These are phyloP conservation scores for Prunus salicina DNA, from an alignment of 306 rosid genomes.

Conservation along the genomic window DNA sequence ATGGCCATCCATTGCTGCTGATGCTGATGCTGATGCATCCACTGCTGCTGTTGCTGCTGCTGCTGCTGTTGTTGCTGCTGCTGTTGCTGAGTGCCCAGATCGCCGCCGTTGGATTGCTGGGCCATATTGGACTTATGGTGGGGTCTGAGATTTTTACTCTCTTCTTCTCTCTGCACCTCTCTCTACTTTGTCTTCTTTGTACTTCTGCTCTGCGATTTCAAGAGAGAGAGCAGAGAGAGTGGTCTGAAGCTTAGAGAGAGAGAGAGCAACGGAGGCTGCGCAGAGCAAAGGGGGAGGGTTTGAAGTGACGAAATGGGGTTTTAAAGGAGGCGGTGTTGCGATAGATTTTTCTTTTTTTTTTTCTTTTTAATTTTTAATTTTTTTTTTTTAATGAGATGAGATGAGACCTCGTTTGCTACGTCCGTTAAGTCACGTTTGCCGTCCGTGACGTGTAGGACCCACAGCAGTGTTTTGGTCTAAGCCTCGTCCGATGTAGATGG, in stretches of 20 bases:
- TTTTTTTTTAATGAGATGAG: neutral
- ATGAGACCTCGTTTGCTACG: slow-evolving; percentile 12
- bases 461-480: neutral
- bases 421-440: slow-evolving; percentile 9
- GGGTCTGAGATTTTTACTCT: neutral
- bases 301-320: slow-evolving; percentile 30
- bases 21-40: slow-evolving; percentile 50
- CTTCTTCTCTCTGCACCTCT: slow-evolving; percentile 22
- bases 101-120: slow-evolving; percentile 48
- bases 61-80: slow-evolving; percentile 18
- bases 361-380: neutral
- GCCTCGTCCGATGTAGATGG: neutral
- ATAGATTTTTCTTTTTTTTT: neutral
- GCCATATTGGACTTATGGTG: slow-evolving; percentile 39
- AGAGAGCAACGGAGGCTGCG: slow-evolving; percentile 23
- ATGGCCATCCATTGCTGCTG: slow-evolving; percentile 92
- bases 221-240: slow-evolving; percentile 21
- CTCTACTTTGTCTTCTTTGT: slow-evolving; percentile 1
- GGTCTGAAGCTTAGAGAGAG: slow-evolving; percentile 19
- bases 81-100: slow-evolving; percentile 47
- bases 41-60: slow-evolving; percentile 22
- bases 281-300: slow-evolving; percentile 17
- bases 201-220: neutral
- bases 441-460: slow-evolving; percentile 12
- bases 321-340: slow-evolving; percentile 24